Evolutionary conservation across 306 rosid genomes (phyloP).

Genomic region (Coriaria nepalensis): DNA sequence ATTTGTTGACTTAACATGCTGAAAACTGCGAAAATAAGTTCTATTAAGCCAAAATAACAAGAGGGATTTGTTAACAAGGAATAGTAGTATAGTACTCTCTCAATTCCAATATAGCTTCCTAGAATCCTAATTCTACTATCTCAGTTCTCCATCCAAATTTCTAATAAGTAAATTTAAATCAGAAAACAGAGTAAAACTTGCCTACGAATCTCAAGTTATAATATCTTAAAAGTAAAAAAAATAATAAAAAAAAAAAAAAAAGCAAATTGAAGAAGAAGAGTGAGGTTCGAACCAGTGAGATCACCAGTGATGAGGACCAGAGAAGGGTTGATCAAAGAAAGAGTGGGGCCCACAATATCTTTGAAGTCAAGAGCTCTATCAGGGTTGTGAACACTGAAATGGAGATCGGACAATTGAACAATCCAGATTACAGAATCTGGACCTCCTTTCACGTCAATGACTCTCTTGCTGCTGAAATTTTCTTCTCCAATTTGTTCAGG

Average conservation of each 20-base stretch:
- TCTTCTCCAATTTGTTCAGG: too few relatives aligned
- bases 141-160: too few relatives aligned
- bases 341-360: conserved; percentile 46
- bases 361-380: conserved; percentile 58
- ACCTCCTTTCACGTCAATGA: conserved; percentile 27
- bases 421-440: conserved; percentile 66
- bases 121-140: too few relatives aligned
- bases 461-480: conserved; percentile 5
- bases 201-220: too few relatives aligned
- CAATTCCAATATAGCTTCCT: too few relatives aligned
- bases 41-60: too few relatives aligned
- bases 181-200: too few relatives aligned
- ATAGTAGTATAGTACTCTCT: too few relatives aligned
- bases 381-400: conserved; percentile 87
- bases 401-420: conserved; percentile 96
- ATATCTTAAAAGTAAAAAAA: not conserved
- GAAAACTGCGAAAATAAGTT: too few relatives aligned
- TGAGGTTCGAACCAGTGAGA: conserved; percentile 51
- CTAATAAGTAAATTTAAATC: too few relatives aligned
- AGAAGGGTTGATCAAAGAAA: conserved; percentile 82
- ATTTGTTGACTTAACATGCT: too few relatives aligned
- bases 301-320: conserved; percentile 90
- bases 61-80: too few relatives aligned
- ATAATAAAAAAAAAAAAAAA: not conserved
- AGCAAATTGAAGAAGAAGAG: not conserved